Evolutionary conservation across 2,329 filamentous ascomycete genomes (phyloP).

Genomic region (Teratosphaeria zuluensis): DNA sequence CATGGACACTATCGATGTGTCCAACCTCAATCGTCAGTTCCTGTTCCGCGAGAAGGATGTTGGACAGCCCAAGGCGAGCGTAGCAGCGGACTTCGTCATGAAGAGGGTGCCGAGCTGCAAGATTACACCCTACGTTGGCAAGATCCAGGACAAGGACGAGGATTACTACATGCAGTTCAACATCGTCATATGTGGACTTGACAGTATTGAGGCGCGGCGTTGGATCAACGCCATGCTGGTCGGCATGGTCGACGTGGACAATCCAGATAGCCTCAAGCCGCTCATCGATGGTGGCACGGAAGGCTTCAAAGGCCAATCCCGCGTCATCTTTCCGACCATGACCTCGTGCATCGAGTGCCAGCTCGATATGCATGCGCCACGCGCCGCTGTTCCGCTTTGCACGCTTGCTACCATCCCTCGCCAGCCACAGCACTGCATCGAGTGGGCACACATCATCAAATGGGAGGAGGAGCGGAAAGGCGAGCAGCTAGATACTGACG

Average conservation of each 20-base stretch:
- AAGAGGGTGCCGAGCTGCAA: conserved; percentile 78
- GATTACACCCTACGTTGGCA: conserved; percentile 88
- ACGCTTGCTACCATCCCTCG: conserved; percentile 93
- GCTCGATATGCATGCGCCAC: conserved; percentile 95
- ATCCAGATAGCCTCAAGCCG: conserved; percentile 80
- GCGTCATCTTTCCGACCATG: conserved; percentile 83
- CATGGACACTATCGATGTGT: conserved; percentile 99
- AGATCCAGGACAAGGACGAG: conserved; percentile 94
- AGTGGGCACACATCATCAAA: conserved; percentile 97
- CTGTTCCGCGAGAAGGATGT: conserved; percentile 88
- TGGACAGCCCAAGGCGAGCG: conserved; percentile 85
- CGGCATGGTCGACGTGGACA: conserved; percentile 74
- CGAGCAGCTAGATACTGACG: conserved; percentile 82
- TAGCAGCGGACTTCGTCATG: conserved; percentile 86
- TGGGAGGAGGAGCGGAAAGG: conserved; percentile 70
- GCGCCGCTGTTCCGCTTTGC: conserved; percentile 90
- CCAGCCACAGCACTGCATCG: conserved; percentile 94
- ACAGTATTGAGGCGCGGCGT: conserved; percentile 92
- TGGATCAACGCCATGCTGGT: conserved; percentile 97
- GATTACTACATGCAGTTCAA: conserved; percentile 97
- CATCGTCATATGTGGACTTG: conserved; percentile 83
- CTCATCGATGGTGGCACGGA: conserved; percentile 95
- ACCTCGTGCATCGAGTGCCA: conserved; percentile 98
- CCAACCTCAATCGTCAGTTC: conserved; percentile 95
- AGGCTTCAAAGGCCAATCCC: conserved; percentile 93